These are phyloP conservation scores for Aspergillus udagawae DNA, from an alignment of 2,329 filamentous ascomycete genomes.

Conservation along the genomic window DNA sequence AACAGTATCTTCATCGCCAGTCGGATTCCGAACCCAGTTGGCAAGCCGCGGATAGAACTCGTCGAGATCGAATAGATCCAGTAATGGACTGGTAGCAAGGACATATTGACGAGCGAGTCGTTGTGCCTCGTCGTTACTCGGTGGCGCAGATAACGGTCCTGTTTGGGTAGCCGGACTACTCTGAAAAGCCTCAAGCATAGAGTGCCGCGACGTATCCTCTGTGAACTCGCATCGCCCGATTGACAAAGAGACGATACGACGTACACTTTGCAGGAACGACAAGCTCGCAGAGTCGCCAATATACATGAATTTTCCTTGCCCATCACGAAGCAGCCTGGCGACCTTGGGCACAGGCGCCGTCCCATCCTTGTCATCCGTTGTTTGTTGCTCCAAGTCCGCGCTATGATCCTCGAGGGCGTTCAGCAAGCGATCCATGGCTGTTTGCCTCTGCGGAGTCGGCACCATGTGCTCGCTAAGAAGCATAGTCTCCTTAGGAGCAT, in stretches of 20 bases:
- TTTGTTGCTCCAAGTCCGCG: constrained; percentile 26
- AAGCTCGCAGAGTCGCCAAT: constrained; percentile 52
- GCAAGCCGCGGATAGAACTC: constrained; percentile 39
- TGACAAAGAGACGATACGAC: constrained; percentile 46
- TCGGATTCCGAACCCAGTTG: constrained; percentile 35
- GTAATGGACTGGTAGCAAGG: constrained; percentile 45
- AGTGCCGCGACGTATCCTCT: constrained; percentile 39
- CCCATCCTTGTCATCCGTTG: constrained; percentile 29
- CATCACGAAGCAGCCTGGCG: constrained; percentile 48
- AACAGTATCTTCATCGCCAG: constrained; percentile 38
- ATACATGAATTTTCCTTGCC: constrained; percentile 52
- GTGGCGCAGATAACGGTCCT: constrained; percentile 25
- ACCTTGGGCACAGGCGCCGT: constrained; percentile 34
- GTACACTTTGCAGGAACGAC: constrained; percentile 51
- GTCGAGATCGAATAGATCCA: constrained; percentile 48
- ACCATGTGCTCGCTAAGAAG: constrained; percentile 29
- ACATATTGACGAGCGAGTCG: constrained; percentile 41
- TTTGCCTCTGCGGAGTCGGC: constrained; percentile 28
- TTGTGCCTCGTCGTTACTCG: constrained; percentile 39
- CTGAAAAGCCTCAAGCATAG: constrained; percentile 41
- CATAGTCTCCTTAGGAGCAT: constrained; percentile 28
- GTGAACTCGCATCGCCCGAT: constrained; percentile 42
- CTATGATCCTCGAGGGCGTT: constrained; percentile 31
- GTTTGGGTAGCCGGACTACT: constrained; percentile 25
- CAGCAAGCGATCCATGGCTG: constrained; percentile 32